Evolutionary conservation across 2,329 filamentous ascomycete species (phyloP), one percentile per base, ranked within the genome.

Genomic region (Clonostachys rhizophaga): DNA sequence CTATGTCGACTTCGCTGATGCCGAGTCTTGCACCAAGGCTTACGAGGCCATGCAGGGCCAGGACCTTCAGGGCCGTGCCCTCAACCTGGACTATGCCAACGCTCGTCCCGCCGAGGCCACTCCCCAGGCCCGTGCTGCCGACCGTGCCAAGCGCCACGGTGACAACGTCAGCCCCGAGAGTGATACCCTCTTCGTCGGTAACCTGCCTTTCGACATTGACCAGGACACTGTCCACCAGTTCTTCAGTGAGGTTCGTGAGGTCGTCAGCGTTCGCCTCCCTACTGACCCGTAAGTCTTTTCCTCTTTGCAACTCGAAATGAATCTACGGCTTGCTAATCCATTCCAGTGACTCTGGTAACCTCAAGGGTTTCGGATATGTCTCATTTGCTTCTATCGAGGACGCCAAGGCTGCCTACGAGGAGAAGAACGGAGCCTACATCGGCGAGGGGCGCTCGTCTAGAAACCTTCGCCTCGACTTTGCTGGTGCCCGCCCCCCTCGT

Each of bases 341-440:
- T 34, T 24, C 43, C 13, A 84, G 84, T 66, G 90, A 95, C 51
- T 83, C 83, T 52, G 91, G 90, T 54, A 81, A 84, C 58, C 84
- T 86, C 64, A 96, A 96, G 84, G 91, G 91, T 49, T 96, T 95
- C 68, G 91, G 89, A 47, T 96, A 96, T 65, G 86, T 96, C 53
- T 85, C 86, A 62, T 96, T 92, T 76, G 72, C 74, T 57, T 87
- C 86, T 16, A 67, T 94, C 52, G 90, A 95, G 30, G 91, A 96
- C 59, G 89, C 91, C 59, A 88, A 86, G 71, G 71, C 75, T 58
- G 91, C 84, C 20, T 82, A 89, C 57, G 76, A 86, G 58, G 72
- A 76, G 48, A 78, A 89, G 65, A 84, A 88, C 57, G 89, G 89
- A 54, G 74, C 75, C 47, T 68, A 78, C 50, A 75, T 83, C 52